phyloP scores from a whole-genome alignment of 106 monocot genomes.

The Acorus calamus region DNA sequence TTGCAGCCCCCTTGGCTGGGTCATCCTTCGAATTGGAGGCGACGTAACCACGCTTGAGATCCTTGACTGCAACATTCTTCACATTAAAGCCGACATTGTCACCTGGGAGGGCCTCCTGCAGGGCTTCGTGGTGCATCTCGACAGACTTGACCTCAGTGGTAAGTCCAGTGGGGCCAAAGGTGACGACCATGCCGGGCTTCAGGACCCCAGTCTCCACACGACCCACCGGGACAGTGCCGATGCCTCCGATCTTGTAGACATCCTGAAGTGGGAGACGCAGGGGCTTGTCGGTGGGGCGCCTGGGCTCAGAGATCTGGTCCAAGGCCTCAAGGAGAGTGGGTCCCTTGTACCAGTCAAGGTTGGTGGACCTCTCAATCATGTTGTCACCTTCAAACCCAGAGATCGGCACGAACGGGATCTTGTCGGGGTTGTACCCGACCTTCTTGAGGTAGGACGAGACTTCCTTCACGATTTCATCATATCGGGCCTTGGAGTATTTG shows the following conservation, averaged over 20 bases:
- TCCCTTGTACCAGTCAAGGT: slow-evolving; percentile 74
- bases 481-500: slow-evolving; percentile 44
- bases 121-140: slow-evolving; percentile 62
- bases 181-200: slow-evolving; percentile 48
- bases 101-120: slow-evolving; percentile 40
- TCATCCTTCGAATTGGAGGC: slow-evolving; percentile 59
- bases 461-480: slow-evolving; percentile 66
- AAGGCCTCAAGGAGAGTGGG: slow-evolving; percentile 54
- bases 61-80: slow-evolving; percentile 62
- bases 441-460: slow-evolving; percentile 65
- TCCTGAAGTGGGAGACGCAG: slow-evolving; percentile 53
- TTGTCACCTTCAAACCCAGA: slow-evolving; percentile 39
- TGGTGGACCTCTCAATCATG: slow-evolving; percentile 63
- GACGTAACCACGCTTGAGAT: slow-evolving; percentile 56
- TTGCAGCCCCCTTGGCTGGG: slow-evolving; percentile 19
- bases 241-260: slow-evolving; percentile 70
- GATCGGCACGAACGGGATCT: slow-evolving; percentile 44
- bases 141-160: slow-evolving; percentile 62
- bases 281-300: slow-evolving; percentile 41
- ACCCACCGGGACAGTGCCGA: slow-evolving; percentile 43
- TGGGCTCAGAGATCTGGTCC: slow-evolving; percentile 45
- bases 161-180: slow-evolving; percentile 42
- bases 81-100: slow-evolving; percentile 68
- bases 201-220: slow-evolving; percentile 28
- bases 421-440: slow-evolving; percentile 53